Conservation (phyloP, 441 rosid species). For the Erodium trifolium region DNA sequence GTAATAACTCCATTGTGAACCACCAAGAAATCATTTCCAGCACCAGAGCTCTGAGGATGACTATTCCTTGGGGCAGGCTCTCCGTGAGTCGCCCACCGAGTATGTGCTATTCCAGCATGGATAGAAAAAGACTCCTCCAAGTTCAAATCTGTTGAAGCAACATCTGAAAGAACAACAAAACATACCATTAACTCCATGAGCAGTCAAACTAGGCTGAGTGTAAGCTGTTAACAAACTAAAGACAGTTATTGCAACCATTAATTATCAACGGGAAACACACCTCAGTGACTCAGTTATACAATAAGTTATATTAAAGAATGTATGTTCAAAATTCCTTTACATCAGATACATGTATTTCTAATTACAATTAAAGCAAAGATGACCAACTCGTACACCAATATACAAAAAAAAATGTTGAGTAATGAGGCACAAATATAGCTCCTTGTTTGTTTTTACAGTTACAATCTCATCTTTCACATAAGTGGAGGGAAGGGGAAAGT, state of each 20-base stretch:
- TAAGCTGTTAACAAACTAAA: not conserved
- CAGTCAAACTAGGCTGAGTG: conserved; percentile 1
- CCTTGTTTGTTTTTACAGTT: not conserved
- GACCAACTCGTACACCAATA: not conserved
- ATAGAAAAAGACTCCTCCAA: conserved; percentile 55
- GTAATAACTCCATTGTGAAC: conserved; percentile 92
- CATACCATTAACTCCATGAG: conserved; percentile 14
- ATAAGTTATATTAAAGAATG: not conserved
- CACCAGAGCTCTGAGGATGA: conserved; percentile 86
- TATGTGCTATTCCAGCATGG: conserved; percentile 96
- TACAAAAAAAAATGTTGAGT: not conserved
- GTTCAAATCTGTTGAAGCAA: conserved; percentile 48
- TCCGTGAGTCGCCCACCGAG: conserved; percentile 97
- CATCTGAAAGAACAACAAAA: conserved; percentile 38
- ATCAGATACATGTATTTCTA: not conserved
- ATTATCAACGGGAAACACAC: not conserved
- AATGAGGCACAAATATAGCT: not conserved
- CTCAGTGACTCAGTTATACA: not conserved
- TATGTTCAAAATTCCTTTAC: not conserved
- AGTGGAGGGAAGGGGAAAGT: not conserved
- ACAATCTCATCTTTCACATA: not conserved
- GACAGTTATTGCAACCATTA: not conserved
- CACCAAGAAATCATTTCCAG: conserved; percentile 79
- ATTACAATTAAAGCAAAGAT: not conserved
- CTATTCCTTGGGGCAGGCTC: conserved; percentile 89